Evolutionary conservation across 169 alveolate species (phyloP).

Genomic region (Eimeria necatrix): DNA sequence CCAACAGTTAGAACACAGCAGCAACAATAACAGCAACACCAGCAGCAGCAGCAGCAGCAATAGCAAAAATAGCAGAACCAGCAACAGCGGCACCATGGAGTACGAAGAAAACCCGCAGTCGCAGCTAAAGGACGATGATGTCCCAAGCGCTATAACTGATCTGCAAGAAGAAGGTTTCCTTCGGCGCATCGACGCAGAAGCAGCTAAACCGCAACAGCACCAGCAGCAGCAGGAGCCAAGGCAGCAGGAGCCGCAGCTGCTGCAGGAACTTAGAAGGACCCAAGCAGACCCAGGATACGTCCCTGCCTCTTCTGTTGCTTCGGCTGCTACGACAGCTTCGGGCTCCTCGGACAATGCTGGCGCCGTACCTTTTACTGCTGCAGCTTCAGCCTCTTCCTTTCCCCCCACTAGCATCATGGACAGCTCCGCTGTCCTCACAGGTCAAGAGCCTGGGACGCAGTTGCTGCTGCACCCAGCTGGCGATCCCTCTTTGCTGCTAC

Average conservation of each 20-base stretch:
- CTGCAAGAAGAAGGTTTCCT: neutral
- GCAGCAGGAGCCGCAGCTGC: slow-evolving; percentile 15
- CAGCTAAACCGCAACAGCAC: neutral
- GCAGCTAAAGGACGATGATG: slow-evolving; percentile 5
- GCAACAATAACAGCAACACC: slow-evolving; percentile 11
- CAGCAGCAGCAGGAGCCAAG: slow-evolving; percentile 19
- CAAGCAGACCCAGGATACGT: neutral
- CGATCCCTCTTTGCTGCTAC: slow-evolving; percentile 27
- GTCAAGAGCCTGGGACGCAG: slow-evolving; percentile 35
- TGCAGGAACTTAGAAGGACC: neutral
- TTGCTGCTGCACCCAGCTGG: slow-evolving; percentile 16
- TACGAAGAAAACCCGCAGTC: neutral
- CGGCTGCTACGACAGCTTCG: slow-evolving; percentile 31
- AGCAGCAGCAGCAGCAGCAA: slow-evolving; percentile 35
- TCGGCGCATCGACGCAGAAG: neutral
- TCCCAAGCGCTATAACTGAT: neutral
- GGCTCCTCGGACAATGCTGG: neutral
- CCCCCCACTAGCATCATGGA: slow-evolving; percentile 9
- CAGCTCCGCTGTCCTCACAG: neutral
- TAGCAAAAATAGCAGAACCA: slow-evolving; percentile 4
- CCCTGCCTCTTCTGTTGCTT: neutral
- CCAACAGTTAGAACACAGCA: neutral
- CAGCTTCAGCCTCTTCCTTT: slow-evolving; percentile 22
- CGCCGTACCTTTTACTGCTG: neutral
- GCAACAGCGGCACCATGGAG: neutral